Evolutionary conservation across 805 yeast genomes (phyloP), one percentile per base, ranked within the genome.

Genomic region (Saccharomycopsis microspora): DNA sequence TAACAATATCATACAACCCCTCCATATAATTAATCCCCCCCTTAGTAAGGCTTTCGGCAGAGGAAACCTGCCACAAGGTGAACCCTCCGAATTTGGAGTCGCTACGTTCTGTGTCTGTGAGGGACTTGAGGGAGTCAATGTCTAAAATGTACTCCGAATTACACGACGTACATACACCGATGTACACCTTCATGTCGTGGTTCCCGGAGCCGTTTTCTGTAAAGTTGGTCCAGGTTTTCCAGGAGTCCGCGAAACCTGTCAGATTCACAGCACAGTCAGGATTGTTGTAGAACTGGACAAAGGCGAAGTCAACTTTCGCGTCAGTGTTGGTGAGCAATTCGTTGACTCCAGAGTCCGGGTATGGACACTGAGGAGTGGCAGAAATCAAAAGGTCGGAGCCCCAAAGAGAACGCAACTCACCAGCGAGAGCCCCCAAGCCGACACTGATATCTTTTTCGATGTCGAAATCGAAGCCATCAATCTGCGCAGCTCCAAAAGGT

Each of bases 391-490:
- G 80, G 10, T 62, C 54, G 30, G 78, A 64, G 3, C 72, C 61
- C 54, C 54, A 51, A 5, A 61, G 56, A 3, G 52, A 48, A 54
- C 75, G 67, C 51, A 80, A 57, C 55, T 73, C 69, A 39, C 64
- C 68, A 7, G 76, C 84, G 47, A 82, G 62, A 9, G 82, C 75
- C 35, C 78, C 75, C 57, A 81, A 81, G 9, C 95, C 96, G 1
- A 68, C 66, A 45, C 71, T 69, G 48, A 69, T 63, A 51, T 69
- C 69, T 60, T 77, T 75, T 64, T 90, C 97, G 57, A 85, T 77
- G 63, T 90, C 97, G 54, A 88, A 80, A 63, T 90, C 97, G 60
- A 88, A 89, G 29, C 97, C 97, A 63, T 90, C 97, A 42, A 90
- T 71, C 31, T 81, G 64, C 1, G 95, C 70, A 55, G 77, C 82